Base-by-base conservation (phyloP, 352 stramenopile genomes). In the Globisporangium solare region DNA sequence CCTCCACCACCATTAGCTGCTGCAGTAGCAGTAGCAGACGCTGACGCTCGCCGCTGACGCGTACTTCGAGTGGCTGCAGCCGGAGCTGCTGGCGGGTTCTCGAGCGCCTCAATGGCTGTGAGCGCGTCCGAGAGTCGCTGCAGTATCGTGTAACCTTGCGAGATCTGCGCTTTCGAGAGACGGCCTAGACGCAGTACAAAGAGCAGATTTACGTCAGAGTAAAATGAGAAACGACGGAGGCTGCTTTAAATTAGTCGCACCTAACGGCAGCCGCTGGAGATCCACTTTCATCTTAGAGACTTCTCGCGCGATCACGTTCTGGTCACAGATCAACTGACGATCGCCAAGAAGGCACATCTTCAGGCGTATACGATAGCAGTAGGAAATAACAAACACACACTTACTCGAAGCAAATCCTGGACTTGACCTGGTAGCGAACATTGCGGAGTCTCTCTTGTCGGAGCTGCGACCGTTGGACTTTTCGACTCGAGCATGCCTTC, bases 101-200 rank as follows among this genome's bases (percentile, higher is more conserved):
- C 48, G 1, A 86, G 47, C 31, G 69, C 52, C 2, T 60, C 55
- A 6, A 86, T 73, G 46, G 77, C 68, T 27, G 79, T 63, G 21
- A 89, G 45, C 3, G 52, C 60, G 39, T 54, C 54, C 1, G 76
- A 79, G 42, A 89, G 62, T 47, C 68, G 60, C 54, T 89, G 70
- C 35, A 89, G 24, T 27, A 27, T 27, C 24, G 24, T 27, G 53
- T 87, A 87, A 6, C 76, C 79, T 48, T 81, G 74, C 1, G 74
- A 79, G 54, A 89, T 86, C 56, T 89, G 76, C 8, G 71, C 27
- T 50, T 84, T 84, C 0, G 79, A 86, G 7, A 86, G 51, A 10
- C 67, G 63, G 24, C 24, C 24, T 27, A 27, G 5, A 27, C 24
- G 24, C 24, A 27, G 5, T 2, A 27, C 24, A 27, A 27, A 27